A percentile compares a stretch with the other conserved stretches of the same genome.
phyloP scores from a whole-genome alignment of 202 grass and related monocot genomes.

The Panicum hallii region DNA sequence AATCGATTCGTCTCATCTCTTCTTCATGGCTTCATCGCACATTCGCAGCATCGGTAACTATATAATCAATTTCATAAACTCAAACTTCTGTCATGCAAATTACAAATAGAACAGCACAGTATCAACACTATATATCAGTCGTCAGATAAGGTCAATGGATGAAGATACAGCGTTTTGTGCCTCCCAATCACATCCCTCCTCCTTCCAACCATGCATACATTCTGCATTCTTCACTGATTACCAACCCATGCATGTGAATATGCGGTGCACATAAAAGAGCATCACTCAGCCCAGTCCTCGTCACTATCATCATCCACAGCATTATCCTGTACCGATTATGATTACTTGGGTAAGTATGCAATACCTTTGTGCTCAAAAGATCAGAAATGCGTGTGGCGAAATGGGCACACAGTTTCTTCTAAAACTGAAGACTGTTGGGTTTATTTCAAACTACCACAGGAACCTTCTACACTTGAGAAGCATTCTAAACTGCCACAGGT shows the following conservation, averaged over 20 bases:
- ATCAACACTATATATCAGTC: background rate
- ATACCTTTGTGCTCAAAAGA: background rate
- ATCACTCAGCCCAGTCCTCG: constrained; percentile 74
- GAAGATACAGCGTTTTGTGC: background rate
- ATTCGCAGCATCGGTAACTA: background rate
- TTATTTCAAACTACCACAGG: background rate
- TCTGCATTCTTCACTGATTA: background rate
- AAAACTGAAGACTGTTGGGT: background rate
- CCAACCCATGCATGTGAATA: background rate
- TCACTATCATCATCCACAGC: constrained; percentile 67
- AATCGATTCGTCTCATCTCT: too few relatives aligned
- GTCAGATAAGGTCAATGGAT: background rate
- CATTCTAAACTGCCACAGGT: constrained; percentile 21
- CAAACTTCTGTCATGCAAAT: background rate
- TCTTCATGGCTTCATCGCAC: too few relatives aligned
- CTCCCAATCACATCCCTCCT: background rate
- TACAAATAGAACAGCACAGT: background rate
- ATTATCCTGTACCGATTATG: constrained; percentile 36
- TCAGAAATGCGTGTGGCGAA: background rate
- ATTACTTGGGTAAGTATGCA: constrained; percentile 13
- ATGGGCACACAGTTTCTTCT: background rate
- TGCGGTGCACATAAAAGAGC: background rate
- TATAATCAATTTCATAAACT: background rate
- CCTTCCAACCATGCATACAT: too few relatives aligned
- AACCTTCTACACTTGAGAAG: background rate